Conservation (phyloP, 2,329 filamentous ascomycete species). For the Fonsecaea multimorphosa region DNA sequence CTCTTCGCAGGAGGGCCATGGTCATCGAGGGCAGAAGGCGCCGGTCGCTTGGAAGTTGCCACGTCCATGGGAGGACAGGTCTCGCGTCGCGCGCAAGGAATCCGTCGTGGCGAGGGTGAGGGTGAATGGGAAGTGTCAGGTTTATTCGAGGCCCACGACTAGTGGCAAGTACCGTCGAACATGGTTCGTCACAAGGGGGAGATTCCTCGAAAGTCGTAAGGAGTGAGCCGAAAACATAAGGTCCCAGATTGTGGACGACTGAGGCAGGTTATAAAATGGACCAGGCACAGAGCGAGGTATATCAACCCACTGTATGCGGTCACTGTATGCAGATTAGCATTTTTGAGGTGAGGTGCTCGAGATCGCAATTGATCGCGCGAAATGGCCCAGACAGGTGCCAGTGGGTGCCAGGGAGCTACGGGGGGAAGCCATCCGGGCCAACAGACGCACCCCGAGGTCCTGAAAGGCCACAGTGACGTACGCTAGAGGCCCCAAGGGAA, state of each 20-base stretch:
- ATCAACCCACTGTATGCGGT: no score
- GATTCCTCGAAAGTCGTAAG: background rate
- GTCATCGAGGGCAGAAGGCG: conserved; percentile 25
- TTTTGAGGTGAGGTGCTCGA: background rate
- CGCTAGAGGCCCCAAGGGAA: background rate
- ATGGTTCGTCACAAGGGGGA: background rate
- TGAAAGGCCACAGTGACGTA: background rate
- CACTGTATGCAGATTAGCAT: background rate
- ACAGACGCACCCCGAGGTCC: background rate
- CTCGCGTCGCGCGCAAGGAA: background rate
- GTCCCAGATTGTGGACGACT: background rate
- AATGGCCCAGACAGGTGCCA: no score
- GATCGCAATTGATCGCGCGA: background rate
- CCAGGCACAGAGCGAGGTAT: background rate
- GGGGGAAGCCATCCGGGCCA: conserved; percentile 5
- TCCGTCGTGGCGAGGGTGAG: background rate
- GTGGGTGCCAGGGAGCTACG: background rate
- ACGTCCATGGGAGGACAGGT: conserved; percentile 29
- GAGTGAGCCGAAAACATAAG: background rate
- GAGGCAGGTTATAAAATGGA: background rate
- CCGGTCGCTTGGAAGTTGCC: conserved; percentile 27
- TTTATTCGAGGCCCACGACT: conserved; percentile 1
- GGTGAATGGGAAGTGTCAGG: conserved; percentile 1
- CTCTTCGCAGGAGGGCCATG: conserved; percentile 37
- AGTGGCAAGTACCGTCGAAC: conserved; percentile 29